phyloP scores from a whole-genome alignment of 176 grass and related monocot species.

The Phragmites australis region DNA sequence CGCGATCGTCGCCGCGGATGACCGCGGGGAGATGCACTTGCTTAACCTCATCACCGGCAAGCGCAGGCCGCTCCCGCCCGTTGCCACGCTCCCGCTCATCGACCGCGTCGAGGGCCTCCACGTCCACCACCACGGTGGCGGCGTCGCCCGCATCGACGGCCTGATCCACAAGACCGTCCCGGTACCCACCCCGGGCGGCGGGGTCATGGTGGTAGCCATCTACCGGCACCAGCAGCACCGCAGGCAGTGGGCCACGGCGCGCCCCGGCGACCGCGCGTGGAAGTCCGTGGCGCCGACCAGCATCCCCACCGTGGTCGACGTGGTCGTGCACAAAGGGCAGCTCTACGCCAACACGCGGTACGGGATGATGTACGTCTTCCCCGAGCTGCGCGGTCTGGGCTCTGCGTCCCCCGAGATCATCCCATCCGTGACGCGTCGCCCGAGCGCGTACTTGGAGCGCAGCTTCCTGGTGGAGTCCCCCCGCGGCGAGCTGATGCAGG shows the following conservation, averaged over 20 bases:
- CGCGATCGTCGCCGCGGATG: slow-evolving; percentile 39
- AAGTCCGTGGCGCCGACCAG: slow-evolving; percentile 46
- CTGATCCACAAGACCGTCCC: slow-evolving; percentile 48
- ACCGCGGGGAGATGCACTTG: slow-evolving; percentile 35
- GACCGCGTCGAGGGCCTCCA: slow-evolving; percentile 4
- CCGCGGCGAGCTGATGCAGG: slow-evolving; percentile 44
- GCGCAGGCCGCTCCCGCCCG: slow-evolving; percentile 28
- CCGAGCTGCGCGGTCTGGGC: slow-evolving; percentile 38
- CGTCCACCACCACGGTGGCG: neutral
- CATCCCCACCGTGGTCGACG: slow-evolving; percentile 50
- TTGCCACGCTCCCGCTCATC: slow-evolving; percentile 37
- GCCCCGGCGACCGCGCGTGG: slow-evolving; percentile 30
- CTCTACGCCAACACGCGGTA: slow-evolving; percentile 54
- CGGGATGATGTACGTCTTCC: slow-evolving; percentile 47
- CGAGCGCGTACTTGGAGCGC: slow-evolving; percentile 35
- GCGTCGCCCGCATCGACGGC: neutral
- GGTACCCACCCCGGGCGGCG: slow-evolving; percentile 29
- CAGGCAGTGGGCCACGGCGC: slow-evolving; percentile 50
- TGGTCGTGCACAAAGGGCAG: slow-evolving; percentile 36
- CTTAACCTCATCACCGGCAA: slow-evolving; percentile 24
- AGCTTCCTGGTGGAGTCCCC: slow-evolving; percentile 48
- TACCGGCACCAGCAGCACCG: slow-evolving; percentile 12
- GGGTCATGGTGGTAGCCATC: slow-evolving; percentile 37
- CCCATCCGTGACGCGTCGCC: slow-evolving; percentile 43
- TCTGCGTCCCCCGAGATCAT: slow-evolving; percentile 50